phyloP scores from a whole-genome alignment of 371 early-diverging fungal species.

The Apophysomyces ossiformis region DNA sequence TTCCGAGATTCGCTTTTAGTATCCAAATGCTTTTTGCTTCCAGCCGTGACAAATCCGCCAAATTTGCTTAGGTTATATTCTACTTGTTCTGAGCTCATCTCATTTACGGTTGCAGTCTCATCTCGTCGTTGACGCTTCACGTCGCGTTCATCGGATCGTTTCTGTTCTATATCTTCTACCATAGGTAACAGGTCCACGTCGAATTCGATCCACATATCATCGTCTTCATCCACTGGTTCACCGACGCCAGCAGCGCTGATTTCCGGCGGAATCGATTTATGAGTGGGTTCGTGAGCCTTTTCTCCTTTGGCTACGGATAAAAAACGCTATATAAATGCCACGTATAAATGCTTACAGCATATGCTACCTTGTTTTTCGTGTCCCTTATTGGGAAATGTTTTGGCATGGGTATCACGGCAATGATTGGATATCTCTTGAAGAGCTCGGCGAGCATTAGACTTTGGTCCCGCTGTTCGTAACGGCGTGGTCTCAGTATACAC shows the following conservation, averaged over 20 bases:
- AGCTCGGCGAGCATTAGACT: background rate
- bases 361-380: background rate
- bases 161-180: conserved; percentile 7
- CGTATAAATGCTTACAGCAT: background rate
- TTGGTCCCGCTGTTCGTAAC: background rate
- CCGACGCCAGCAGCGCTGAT: background rate
- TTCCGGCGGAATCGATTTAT: background rate
- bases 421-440: conserved; percentile 6
- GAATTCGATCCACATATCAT: conserved; percentile 21
- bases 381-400: background rate
- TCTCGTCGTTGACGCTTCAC: background rate
- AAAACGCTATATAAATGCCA: no score
- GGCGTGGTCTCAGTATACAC: conserved; percentile 14
- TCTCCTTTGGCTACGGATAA: background rate
- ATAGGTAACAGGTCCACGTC: conserved; percentile 16
- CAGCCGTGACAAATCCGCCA: conserved; percentile 25
- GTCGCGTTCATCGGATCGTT: background rate
- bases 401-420: background rate
- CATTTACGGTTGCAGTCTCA: background rate
- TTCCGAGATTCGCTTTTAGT: conserved; percentile 19
- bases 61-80: conserved; percentile 16
- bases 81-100: conserved; percentile 23
- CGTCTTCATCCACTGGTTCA: conserved; percentile 5
- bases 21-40: conserved; percentile 25
- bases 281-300: background rate